These are phyloP conservation scores for Hyphodiscus hymeniophilus DNA, from an alignment of 495 filamentous ascomycete genomes.

Conservation along the genomic window DNA sequence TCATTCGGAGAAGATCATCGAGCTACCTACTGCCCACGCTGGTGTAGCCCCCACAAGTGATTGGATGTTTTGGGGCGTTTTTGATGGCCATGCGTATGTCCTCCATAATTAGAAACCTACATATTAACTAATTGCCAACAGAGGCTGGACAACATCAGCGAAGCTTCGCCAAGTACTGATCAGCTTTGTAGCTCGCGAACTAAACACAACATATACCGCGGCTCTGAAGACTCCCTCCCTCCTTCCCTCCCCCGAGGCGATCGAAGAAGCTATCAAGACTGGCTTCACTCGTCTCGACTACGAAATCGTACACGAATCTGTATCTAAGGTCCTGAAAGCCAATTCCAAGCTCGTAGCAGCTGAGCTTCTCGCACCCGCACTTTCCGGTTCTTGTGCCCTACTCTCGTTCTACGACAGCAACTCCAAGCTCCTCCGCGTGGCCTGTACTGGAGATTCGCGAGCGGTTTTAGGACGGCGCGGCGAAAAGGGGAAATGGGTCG, in stretches of 20 bases:
- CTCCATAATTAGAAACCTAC: not conserved
- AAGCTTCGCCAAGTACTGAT: conserved; percentile 90
- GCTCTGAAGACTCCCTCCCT: conserved; percentile 53
- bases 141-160: conserved; percentile 96
- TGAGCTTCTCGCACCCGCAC: conserved; percentile 82
- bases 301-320: conserved; percentile 86
- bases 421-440: conserved; percentile 76
- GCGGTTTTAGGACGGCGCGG: conserved; percentile 77
- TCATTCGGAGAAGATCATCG: conserved; percentile 93
- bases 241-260: conserved; percentile 60
- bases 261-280: conserved; percentile 87
- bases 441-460: conserved; percentile 89
- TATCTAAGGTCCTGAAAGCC: conserved; percentile 78
- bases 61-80: conserved; percentile 99
- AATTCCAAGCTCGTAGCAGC: conserved; percentile 81
- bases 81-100: conserved; percentile 87
- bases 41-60: conserved; percentile 53
- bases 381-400: conserved; percentile 92
- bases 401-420: conserved; percentile 92
- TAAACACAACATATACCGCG: conserved; percentile 86
- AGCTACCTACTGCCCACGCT: conserved; percentile 55
- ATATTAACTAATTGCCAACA: conserved; percentile 25
- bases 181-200: conserved; percentile 82
- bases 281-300: conserved; percentile 85
- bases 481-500: conserved; percentile 81